Evolutionary conservation across 2,329 filamentous ascomycete genomes (phyloP).

Genomic region (Aspergillus caelatus): DNA sequence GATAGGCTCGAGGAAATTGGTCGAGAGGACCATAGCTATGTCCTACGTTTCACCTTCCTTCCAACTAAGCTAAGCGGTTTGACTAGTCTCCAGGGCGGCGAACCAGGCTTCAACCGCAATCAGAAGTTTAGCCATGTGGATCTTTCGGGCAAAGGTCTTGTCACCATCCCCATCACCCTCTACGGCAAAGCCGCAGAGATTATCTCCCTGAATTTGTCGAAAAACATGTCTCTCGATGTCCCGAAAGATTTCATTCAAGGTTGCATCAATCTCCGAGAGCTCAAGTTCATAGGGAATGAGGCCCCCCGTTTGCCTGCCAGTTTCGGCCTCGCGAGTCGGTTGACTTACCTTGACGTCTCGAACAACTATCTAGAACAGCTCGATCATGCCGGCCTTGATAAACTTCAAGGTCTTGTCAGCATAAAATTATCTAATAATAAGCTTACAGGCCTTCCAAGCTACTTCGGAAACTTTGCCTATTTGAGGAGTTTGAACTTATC

Average conservation of each 20-base stretch:
- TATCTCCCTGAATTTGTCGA: slow-evolving; percentile 89
- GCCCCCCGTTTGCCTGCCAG: slow-evolving; percentile 82
- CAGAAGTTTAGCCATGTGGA: slow-evolving; percentile 95
- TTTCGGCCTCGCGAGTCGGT: slow-evolving; percentile 74
- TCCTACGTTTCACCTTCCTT: slow-evolving; percentile 93
- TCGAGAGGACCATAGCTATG: slow-evolving; percentile 94
- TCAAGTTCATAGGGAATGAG: slow-evolving; percentile 95
- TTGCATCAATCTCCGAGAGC: slow-evolving; percentile 87
- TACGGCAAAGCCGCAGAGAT: slow-evolving; percentile 93
- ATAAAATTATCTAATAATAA: slow-evolving; percentile 94
- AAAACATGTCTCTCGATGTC: slow-evolving; percentile 88
- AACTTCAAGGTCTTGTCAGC: slow-evolving; percentile 76
- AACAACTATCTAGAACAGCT: slow-evolving; percentile 90
- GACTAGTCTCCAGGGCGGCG: slow-evolving; percentile 70
- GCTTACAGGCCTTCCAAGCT: slow-evolving; percentile 73
- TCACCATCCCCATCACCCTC: slow-evolving; percentile 91
- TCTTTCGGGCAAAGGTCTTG: slow-evolving; percentile 82
- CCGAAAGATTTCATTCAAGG: slow-evolving; percentile 96
- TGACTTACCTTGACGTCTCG: slow-evolving; percentile 91
- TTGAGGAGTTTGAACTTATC: slow-evolving; percentile 87
- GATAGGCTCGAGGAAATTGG: slow-evolving; percentile 92
- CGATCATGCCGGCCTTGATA: slow-evolving; percentile 79
- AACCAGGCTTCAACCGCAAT: slow-evolving; percentile 77
- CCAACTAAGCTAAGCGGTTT: slow-evolving; percentile 84
- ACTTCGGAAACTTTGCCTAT: slow-evolving; percentile 78